phyloP scores from a whole-genome alignment of 768 basidiomycete genomes.

The Amanita fuliginea region DNA sequence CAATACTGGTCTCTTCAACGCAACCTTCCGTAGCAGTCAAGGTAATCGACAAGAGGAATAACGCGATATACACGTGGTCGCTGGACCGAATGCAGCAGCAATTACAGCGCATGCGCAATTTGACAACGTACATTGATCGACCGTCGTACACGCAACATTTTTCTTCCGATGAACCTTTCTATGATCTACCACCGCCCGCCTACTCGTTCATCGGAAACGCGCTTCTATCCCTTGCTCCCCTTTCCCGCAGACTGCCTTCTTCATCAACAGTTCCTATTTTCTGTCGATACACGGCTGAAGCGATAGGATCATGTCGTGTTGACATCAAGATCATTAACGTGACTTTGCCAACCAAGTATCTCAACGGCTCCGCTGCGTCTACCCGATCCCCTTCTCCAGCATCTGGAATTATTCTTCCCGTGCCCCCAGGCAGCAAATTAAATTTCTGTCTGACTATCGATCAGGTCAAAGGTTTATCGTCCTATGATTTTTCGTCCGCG shows the following conservation, averaged over 20 bases:
- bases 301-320: constrained; percentile 89
- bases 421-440: constrained; percentile 67
- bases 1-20: constrained; percentile 55
- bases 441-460: constrained; percentile 82
- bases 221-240: constrained; percentile 67
- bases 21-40: constrained; percentile 86
- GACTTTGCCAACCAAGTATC: constrained; percentile 45
- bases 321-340: constrained; percentile 75
- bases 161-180: constrained; percentile 88
- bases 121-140: constrained; percentile 81
- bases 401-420: constrained; percentile 35
- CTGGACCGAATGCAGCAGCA: constrained; percentile 82
- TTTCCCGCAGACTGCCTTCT: constrained; percentile 67
- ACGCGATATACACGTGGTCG: constrained; percentile 88
- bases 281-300: constrained; percentile 89
- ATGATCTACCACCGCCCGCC: constrained; percentile 75
- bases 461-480: constrained; percentile 77
- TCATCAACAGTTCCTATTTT: constrained; percentile 79
- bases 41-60: constrained; percentile 80
- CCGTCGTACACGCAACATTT: constrained; percentile 94
- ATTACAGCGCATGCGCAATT: constrained; percentile 86
- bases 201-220: constrained; percentile 93
- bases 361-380: constrained; percentile 49
- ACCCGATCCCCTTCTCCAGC: constrained; percentile 71
- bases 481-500: constrained; percentile 78